phyloP scores from a whole-genome alignment of 768 basidiomycete species.

The Leccinum arenicola region DNA sequence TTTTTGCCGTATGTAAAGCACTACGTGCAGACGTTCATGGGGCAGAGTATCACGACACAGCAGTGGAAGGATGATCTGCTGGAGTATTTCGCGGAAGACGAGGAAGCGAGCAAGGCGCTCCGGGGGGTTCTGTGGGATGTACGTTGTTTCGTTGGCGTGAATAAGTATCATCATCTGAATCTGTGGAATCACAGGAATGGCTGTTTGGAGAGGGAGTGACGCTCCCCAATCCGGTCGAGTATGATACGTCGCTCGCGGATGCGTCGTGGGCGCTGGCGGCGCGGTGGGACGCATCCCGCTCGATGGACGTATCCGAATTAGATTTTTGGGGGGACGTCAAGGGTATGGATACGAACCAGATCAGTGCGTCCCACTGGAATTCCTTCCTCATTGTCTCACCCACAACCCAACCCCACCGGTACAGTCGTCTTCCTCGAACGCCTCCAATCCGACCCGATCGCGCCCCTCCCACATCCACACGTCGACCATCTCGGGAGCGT shows the following conservation, averaged over 20 bases:
- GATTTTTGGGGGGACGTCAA: slow-evolving; percentile 63
- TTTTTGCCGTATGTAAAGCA: slow-evolving; percentile 84
- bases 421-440: slow-evolving; percentile 83
- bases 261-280: slow-evolving; percentile 70
- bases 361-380: slow-evolving; percentile 41
- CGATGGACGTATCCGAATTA: slow-evolving; percentile 43
- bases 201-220: slow-evolving; percentile 73
- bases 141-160: slow-evolving; percentile 21
- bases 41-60: slow-evolving; percentile 78
- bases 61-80: slow-evolving; percentile 84
- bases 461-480: slow-evolving; percentile 57
- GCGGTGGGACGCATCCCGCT: slow-evolving; percentile 68
- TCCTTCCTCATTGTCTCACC: too few relatives aligned
- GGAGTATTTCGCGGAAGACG: slow-evolving; percentile 58
- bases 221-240: slow-evolving; percentile 72
- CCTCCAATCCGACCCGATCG: slow-evolving; percentile 49
- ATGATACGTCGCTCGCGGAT: slow-evolving; percentile 69
- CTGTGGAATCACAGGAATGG: slow-evolving; percentile 55
- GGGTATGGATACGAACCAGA: slow-evolving; percentile 72
- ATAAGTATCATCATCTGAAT: background rate
- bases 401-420: too few relatives aligned
- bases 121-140: slow-evolving; percentile 79
- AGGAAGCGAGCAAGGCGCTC: slow-evolving; percentile 56
- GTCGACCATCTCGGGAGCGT: slow-evolving; percentile 53
- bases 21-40: slow-evolving; percentile 79